phyloP scores from a whole-genome alignment of 2,329 filamentous ascomycete species.

The Rhynchosporium secalis region DNA sequence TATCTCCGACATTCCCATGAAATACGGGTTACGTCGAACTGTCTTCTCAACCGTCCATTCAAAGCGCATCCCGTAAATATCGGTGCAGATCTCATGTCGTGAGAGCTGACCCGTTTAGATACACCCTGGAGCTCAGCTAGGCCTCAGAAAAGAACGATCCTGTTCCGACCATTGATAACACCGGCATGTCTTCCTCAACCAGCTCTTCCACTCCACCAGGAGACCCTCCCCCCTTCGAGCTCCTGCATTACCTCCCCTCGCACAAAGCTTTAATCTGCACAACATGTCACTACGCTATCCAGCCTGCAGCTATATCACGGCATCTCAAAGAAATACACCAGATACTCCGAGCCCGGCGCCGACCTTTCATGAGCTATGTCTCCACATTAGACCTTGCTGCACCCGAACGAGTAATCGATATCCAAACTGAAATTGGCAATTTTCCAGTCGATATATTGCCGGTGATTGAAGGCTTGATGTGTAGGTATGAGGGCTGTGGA shows the following conservation, averaged over 20 bases:
- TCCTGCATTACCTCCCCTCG: constrained; percentile 31
- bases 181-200: constrained; percentile 4
- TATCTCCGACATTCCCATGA: neutral
- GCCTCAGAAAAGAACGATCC: neutral
- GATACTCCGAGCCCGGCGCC: constrained; percentile 26
- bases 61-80: neutral
- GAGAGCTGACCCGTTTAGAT: neutral
- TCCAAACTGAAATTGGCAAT: constrained; percentile 24
- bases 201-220: neutral
- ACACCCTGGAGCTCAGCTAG: neutral
- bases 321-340: constrained; percentile 35
- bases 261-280: constrained; percentile 32
- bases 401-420: constrained; percentile 28
- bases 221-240: constrained; percentile 21
- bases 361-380: constrained; percentile 28
- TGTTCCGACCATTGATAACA: neutral
- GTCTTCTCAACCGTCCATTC: neutral
- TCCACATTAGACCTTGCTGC: constrained; percentile 29
- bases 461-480: constrained; percentile 34
- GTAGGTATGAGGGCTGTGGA: constrained; percentile 30
- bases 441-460: constrained; percentile 38
- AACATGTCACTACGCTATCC: constrained; percentile 34
- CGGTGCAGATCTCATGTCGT: neutral
- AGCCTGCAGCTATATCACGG: constrained; percentile 29
- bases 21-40: neutral